phyloP scores from a whole-genome alignment of 108 stramenopile species.

The Nannochloropsis salina region DNA sequence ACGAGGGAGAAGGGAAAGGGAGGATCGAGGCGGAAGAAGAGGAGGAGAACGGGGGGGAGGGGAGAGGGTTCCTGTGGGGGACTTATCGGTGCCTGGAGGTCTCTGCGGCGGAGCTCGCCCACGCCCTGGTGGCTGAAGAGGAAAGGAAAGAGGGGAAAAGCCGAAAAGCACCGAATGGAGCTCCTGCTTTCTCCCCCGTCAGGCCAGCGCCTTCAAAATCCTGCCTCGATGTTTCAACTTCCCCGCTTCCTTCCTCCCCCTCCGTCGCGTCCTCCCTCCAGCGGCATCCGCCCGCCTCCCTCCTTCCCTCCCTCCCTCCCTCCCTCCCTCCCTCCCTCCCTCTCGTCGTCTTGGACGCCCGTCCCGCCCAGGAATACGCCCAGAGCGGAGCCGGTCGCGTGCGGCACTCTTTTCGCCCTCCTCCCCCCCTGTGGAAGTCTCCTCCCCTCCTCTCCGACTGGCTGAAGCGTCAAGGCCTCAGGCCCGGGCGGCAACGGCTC shows the following conservation, averaged over 20 bases:
- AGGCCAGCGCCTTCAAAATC: too few relatives aligned
- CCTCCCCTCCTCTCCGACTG: background rate
- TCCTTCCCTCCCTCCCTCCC: background rate
- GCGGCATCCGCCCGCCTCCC: background rate
- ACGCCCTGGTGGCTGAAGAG: background rate
- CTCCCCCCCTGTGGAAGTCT: background rate
- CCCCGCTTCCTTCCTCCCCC: background rate
- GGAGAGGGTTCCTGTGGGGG: background rate
- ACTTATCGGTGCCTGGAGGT: background rate
- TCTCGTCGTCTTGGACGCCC: background rate
- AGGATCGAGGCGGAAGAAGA: background rate
- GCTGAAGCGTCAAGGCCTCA: background rate
- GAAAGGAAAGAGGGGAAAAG: background rate
- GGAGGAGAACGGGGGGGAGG: background rate
- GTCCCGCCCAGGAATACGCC: background rate
- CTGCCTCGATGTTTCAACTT: background rate
- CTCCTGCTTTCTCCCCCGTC: too few relatives aligned
- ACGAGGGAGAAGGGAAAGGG: background rate
- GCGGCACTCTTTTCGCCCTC: background rate
- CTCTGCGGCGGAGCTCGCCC: background rate
- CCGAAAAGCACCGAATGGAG: background rate
- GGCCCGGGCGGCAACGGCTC: background rate
- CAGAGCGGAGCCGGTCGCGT: slow-evolving; percentile 16
- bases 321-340: background rate
- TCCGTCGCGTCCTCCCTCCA: background rate